These are phyloP conservation scores for Xylariomycetidae sp. DNA, from an alignment of 2,329 filamentous ascomycete genomes.

Conservation along the genomic window DNA sequence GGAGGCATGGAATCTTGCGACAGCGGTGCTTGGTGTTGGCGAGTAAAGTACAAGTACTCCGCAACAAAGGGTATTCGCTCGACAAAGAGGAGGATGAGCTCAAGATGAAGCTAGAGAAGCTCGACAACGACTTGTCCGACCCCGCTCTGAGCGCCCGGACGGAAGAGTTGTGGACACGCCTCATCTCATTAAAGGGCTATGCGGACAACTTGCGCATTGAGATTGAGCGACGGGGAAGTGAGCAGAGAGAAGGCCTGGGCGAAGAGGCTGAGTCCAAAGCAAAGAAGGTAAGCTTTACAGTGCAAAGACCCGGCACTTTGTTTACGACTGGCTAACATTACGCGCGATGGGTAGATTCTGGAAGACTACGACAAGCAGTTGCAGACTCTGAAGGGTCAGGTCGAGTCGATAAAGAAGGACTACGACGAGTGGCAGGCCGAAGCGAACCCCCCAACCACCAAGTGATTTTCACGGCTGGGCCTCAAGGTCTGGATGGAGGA, in stretches of 20 bases:
- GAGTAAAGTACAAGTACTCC: conserved; percentile 71
- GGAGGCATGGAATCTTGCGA: conserved; percentile 66
- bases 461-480: conserved; percentile 9
- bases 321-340: too few species aligned
- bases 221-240: conserved; percentile 59
- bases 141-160: conserved; percentile 68
- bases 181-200: conserved; percentile 68
- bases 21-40: conserved; percentile 69
- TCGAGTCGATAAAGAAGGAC: conserved; percentile 56
- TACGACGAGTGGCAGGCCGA: conserved; percentile 51
- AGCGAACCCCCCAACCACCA: conserved; percentile 32
- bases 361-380: conserved; percentile 80
- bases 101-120: conserved; percentile 60
- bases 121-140: conserved; percentile 67
- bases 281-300: conserved; percentile 58
- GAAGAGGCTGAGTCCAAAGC: conserved; percentile 66
- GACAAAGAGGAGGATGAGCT: conserved; percentile 75
- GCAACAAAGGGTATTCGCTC: conserved; percentile 75
- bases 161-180: conserved; percentile 79
- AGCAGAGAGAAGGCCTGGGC: conserved; percentile 52
- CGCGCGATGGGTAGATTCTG: conserved; percentile 52
- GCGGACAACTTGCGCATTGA: conserved; percentile 68
- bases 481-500: too few species aligned
- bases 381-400: conserved; percentile 66
- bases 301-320: too few species aligned